Percentiles rank a stretch among this genome's conserved stretches.
phyloP scores from a whole-genome alignment of 225 moss, liverwort and hornwort genomes.

The Polytrichum formosum region DNA sequence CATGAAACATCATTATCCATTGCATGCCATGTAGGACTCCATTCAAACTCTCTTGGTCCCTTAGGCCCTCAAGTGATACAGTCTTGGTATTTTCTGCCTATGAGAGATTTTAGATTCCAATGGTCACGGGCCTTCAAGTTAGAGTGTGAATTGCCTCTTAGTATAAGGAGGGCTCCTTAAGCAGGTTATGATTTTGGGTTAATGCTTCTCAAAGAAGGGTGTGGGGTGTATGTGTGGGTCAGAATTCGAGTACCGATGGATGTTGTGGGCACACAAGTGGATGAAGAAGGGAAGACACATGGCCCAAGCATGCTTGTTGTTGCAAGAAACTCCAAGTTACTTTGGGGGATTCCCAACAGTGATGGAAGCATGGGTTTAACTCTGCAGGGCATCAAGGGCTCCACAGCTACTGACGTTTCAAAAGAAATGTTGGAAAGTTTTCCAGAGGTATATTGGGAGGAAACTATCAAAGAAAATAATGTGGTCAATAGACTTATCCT shows the following conservation, averaged over 20 bases:
- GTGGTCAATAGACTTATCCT: too few relatives aligned
- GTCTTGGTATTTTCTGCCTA: too few relatives aligned
- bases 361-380: slow-evolving; percentile 58
- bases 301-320: slow-evolving; percentile 61
- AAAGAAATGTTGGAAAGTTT: slow-evolving; percentile 44
- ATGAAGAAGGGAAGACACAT: slow-evolving; percentile 36
- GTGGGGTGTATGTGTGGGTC: slow-evolving; percentile 19
- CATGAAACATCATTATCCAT: neutral
- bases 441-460: slow-evolving; percentile 35
- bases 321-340: slow-evolving; percentile 31
- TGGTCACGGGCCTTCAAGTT: too few relatives aligned
- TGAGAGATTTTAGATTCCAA: too few relatives aligned
- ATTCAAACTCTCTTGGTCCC: too few relatives aligned
- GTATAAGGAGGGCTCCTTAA: slow-evolving; percentile 2
- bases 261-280: slow-evolving; percentile 56
- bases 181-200: slow-evolving; percentile 9
- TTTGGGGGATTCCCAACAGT: slow-evolving; percentile 62
- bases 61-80: too few relatives aligned
- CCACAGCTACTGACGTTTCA: slow-evolving; percentile 45
- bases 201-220: slow-evolving; percentile 10
- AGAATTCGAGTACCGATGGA: slow-evolving; percentile 57
- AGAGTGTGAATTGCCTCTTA: too few relatives aligned
- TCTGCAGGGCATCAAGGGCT: slow-evolving; percentile 51
- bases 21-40: neutral
- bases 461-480: too few relatives aligned